A percentile compares a stretch with the other conserved stretches of the same genome.
phyloP scores from a whole-genome alignment of 1,284 basidiomycete species.

The Phellinidium pouzarii region DNA sequence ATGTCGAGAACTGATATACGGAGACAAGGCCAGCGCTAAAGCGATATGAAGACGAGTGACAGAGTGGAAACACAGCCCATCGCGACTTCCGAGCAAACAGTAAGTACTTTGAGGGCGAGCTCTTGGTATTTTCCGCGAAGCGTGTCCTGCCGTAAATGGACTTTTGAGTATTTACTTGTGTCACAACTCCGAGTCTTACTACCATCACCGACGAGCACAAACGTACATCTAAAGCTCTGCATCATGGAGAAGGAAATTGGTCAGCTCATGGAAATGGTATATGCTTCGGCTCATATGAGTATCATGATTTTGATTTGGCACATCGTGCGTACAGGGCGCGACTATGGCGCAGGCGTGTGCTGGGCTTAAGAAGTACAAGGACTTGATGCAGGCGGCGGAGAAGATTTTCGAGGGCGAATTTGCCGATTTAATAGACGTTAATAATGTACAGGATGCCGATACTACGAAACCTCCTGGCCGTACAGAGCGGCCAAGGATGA shows the following conservation, averaged over 20 bases:
- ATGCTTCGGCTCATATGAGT: neutral
- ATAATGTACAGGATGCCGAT: slow-evolving; percentile 16
- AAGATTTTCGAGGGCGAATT: slow-evolving; percentile 78
- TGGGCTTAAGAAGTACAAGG: slow-evolving; percentile 19
- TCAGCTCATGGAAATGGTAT: slow-evolving; percentile 21
- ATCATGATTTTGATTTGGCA: neutral
- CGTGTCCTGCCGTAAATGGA: too few species aligned
- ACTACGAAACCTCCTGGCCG: slow-evolving; percentile 25
- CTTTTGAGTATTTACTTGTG: too few species aligned
- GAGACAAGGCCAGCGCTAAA: neutral
- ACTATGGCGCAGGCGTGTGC: slow-evolving; percentile 19
- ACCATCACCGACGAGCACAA: neutral
- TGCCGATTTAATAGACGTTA: slow-evolving; percentile 57
- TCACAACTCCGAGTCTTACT: too few species aligned
- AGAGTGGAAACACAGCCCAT: too few species aligned
- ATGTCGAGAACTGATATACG: neutral
- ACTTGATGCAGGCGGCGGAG: slow-evolving; percentile 67
- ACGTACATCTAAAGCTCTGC: neutral
- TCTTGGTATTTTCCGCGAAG: too few species aligned
- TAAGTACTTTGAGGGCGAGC: too few species aligned
- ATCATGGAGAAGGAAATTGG: slow-evolving; percentile 19
- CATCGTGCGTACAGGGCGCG: too few species aligned
- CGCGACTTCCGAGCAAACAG: too few species aligned
- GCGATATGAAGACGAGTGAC: neutral
- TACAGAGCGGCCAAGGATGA: slow-evolving; percentile 21